A percentile compares a stretch with the other conserved stretches of the same genome.
Evolutionary conservation across 345 rosid genomes (phyloP).

Genomic region (Camelina laxa): DNA sequence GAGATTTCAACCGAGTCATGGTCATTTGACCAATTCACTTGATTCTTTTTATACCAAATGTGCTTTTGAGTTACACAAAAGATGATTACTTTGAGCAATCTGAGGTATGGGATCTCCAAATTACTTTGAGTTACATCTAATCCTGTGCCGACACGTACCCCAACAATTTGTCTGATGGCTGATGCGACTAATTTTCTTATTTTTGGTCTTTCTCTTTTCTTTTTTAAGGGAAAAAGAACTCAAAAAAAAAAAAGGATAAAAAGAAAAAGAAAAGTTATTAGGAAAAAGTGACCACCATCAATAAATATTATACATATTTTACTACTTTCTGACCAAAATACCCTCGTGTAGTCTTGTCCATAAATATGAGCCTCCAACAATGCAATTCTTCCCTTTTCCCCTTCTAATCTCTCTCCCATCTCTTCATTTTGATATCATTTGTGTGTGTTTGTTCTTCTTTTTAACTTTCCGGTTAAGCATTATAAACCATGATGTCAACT

Average conservation of each 20-base stretch:
- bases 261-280: background rate
- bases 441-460: background rate
- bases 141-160: constrained; percentile 22
- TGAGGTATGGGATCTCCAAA: background rate
- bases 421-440: constrained; percentile 7
- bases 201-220: constrained; percentile 16
- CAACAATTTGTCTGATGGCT: background rate
- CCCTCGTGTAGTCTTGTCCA: constrained; percentile 39
- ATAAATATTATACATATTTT: background rate
- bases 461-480: background rate
- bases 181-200: background rate
- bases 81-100: too few species aligned
- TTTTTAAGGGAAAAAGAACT: background rate
- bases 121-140: background rate
- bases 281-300: constrained; percentile 1
- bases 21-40: too few species aligned
- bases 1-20: too few species aligned
- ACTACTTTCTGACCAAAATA: constrained; percentile 6
- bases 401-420: constrained; percentile 51
- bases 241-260: background rate
- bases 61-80: too few species aligned
- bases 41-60: too few species aligned
- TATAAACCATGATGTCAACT: constrained; percentile 56
- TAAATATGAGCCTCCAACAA: constrained; percentile 65
- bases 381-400: constrained; percentile 85